Percentiles rank a stretch among this genome's conserved stretches.
phyloP scores from a whole-genome alignment of 2,329 filamentous ascomycete species.

The Metarhizium guizhouense region DNA sequence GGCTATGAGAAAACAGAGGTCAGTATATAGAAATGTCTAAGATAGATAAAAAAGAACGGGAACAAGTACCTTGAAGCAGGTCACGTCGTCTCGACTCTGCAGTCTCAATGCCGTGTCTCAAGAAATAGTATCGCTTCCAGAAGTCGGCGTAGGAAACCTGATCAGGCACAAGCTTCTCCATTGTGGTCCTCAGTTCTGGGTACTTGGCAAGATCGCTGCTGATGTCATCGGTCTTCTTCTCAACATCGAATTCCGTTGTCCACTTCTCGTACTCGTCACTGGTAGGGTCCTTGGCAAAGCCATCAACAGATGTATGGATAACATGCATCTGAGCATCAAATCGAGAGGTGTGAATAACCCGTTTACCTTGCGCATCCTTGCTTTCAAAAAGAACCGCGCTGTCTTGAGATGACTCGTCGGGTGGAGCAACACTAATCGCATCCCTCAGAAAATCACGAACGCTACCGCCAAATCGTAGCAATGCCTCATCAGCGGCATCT shows the following conservation, averaged over 20 bases:
- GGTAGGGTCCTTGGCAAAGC: constrained; percentile 73
- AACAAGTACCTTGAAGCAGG: constrained; percentile 68
- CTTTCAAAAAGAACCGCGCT: constrained; percentile 79
- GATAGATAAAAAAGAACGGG: neutral
- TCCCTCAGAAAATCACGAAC: constrained; percentile 84
- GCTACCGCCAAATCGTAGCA: constrained; percentile 84
- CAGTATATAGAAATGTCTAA: constrained; percentile 6
- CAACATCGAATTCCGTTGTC: constrained; percentile 66
- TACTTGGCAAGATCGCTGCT: constrained; percentile 76
- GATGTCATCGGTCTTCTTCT: constrained; percentile 77
- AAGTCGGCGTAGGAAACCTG: constrained; percentile 82
- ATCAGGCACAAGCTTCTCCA: constrained; percentile 95
- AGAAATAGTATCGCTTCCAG: constrained; percentile 93
- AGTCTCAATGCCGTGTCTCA: constrained; percentile 85
- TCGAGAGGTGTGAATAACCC: constrained; percentile 87
- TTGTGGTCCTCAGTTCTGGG: constrained; percentile 72
- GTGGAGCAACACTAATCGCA: constrained; percentile 79
- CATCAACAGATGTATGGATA: constrained; percentile 77
- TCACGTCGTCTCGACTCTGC: constrained; percentile 85
- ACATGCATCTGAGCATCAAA: constrained; percentile 95
- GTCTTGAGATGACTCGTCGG: constrained; percentile 43
- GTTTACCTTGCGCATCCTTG: constrained; percentile 80
- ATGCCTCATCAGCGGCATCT: constrained; percentile 90
- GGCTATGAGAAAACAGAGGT: constrained; percentile 30
- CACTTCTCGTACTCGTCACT: constrained; percentile 68